Conservation (phyloP, 139 green algal genomes). For the Zygnema circumcarinatum region DNA sequence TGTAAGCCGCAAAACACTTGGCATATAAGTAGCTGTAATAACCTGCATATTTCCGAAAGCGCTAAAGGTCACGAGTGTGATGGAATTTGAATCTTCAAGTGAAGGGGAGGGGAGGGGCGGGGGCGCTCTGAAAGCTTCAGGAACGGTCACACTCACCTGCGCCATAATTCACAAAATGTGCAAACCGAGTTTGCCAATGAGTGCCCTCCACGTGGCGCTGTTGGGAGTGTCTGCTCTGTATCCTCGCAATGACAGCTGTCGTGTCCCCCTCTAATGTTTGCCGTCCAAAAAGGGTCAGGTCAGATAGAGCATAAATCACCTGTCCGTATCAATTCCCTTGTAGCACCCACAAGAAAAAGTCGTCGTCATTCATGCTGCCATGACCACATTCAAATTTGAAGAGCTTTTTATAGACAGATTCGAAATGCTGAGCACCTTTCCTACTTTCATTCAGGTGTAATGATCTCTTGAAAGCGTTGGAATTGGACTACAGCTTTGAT, state of each 20-base stretch:
- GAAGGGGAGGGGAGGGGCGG: not conserved
- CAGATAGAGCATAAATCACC: slow-evolving; percentile 60
- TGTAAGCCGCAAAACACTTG: slow-evolving; percentile 68
- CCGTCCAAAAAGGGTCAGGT: slow-evolving; percentile 66
- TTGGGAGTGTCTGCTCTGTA: slow-evolving; percentile 51
- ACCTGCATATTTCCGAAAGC: slow-evolving; percentile 26
- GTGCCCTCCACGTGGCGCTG: slow-evolving; percentile 56
- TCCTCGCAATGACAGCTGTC: slow-evolving; percentile 19
- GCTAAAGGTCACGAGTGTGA: too few species aligned
- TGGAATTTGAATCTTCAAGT: too few species aligned
- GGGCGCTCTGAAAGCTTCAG: not conserved
- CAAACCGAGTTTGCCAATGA: slow-evolving; percentile 69
- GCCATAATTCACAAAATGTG: slow-evolving; percentile 82
- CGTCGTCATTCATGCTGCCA: too few species aligned
- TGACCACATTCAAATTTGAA: too few species aligned
- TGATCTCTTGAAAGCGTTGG: too few species aligned
- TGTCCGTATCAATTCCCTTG: slow-evolving; percentile 39
- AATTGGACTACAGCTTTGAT: too few species aligned
- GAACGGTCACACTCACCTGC: slow-evolving; percentile 44
- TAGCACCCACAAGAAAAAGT: not conserved
- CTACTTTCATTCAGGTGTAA: too few species aligned
- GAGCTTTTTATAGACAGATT: too few species aligned
- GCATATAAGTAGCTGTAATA: slow-evolving; percentile 89
- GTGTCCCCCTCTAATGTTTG: slow-evolving; percentile 23
- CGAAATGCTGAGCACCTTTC: too few species aligned